Conservation (phyloP, 352 stramenopile genomes). For the Nothophytophthora sp. region DNA sequence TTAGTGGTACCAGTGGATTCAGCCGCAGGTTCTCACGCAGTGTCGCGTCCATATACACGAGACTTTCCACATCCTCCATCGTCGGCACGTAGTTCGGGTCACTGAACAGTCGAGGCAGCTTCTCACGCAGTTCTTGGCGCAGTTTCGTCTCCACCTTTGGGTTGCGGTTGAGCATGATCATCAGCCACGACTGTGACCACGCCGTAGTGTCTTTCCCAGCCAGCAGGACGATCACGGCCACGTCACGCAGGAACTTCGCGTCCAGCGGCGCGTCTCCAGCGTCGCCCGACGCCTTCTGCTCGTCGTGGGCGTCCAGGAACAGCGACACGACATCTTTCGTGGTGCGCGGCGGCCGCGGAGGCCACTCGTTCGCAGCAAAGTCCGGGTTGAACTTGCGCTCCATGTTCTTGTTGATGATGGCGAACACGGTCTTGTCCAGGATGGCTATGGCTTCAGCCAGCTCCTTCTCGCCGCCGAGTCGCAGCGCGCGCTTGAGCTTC, state of each 20-base stretch:
- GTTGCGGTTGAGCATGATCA: slow-evolving; percentile 67
- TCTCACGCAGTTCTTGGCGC: slow-evolving; percentile 44
- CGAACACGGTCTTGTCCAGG: slow-evolving; percentile 43
- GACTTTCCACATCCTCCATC: slow-evolving; percentile 45
- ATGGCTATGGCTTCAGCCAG: slow-evolving; percentile 28
- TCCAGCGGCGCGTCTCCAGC: slow-evolving; percentile 21
- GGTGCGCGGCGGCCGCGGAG: slow-evolving; percentile 4
- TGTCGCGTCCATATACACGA: slow-evolving; percentile 64
- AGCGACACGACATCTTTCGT: slow-evolving; percentile 48
- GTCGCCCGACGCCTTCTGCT: slow-evolving; percentile 11
- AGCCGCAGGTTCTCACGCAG: slow-evolving; percentile 66
- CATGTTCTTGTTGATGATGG: slow-evolving; percentile 52
- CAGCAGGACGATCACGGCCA: slow-evolving; percentile 73
- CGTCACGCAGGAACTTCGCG: slow-evolving; percentile 57
- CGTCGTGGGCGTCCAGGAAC: slow-evolving; percentile 38
- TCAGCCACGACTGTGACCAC: slow-evolving; percentile 65
- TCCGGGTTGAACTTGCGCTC: slow-evolving; percentile 28
- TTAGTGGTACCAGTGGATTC: slow-evolving; percentile 62
- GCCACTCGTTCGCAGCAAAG: slow-evolving; percentile 11
- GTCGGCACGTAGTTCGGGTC: slow-evolving; percentile 33
- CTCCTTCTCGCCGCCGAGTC: slow-evolving; percentile 38
- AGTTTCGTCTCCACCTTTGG: slow-evolving; percentile 51
- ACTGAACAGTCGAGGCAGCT: slow-evolving; percentile 32
- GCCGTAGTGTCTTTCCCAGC: slow-evolving; percentile 81
- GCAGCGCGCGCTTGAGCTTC: slow-evolving; percentile 54